Conservation (phyloP, 2,329 filamentous ascomycete species). For the Albifimbria verrucaria region DNA sequence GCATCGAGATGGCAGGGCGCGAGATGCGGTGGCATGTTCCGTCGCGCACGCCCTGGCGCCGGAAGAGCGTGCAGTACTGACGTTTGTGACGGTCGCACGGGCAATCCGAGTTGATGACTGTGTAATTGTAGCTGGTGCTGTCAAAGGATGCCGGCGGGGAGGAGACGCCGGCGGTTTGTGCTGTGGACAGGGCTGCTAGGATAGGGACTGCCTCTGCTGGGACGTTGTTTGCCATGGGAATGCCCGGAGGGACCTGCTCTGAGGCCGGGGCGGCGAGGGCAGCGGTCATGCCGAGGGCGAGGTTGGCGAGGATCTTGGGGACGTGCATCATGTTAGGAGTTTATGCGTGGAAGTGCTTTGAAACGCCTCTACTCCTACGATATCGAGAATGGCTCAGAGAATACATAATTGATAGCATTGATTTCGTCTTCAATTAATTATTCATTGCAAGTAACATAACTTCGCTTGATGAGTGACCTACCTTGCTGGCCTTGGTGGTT, state of each 20-base stretch:
- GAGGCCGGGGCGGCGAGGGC: neutral
- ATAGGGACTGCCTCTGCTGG: too few relatives aligned
- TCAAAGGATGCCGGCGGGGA: neutral
- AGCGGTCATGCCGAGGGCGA: neutral
- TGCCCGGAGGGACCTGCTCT: neutral
- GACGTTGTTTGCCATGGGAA: too few relatives aligned
- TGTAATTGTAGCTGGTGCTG: neutral
- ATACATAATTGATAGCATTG: too few relatives aligned
- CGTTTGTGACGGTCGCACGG: slow-evolving; percentile 5
- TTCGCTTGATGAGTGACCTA: too few relatives aligned
- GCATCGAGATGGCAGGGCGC: slow-evolving; percentile 3
- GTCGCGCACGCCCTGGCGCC: slow-evolving; percentile 1
- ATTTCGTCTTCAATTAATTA: too few relatives aligned
- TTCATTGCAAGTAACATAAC: too few relatives aligned
- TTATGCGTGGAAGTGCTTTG: too few relatives aligned
- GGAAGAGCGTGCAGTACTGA: slow-evolving; percentile 4
- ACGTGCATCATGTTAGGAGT: too few relatives aligned
- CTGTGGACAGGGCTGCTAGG: too few relatives aligned
- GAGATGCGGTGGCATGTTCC: neutral
- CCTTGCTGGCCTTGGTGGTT: too few relatives aligned
- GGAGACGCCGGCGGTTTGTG: neutral
- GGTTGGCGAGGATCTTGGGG: neutral
- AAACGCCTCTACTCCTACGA: too few relatives aligned
- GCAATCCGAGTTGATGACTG: slow-evolving; percentile 6
- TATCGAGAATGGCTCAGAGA: too few relatives aligned